phyloP scores from a whole-genome alignment of 345 rosid genomes.

The Firmiana major region DNA sequence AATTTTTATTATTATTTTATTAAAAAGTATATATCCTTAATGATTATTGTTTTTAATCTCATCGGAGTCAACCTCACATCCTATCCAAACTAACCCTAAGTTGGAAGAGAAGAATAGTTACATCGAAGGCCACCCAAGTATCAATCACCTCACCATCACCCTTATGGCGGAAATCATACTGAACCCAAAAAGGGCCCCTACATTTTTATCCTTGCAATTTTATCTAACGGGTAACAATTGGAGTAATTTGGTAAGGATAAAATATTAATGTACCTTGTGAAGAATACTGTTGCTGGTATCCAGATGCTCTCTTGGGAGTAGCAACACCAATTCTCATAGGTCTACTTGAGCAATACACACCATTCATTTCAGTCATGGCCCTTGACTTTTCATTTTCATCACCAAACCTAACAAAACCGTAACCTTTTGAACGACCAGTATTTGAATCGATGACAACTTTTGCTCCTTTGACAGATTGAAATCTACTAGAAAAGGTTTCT shows the following conservation, averaged over 20 bases:
- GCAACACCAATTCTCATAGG: conserved; percentile 90
- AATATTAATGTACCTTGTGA: conserved; percentile 62
- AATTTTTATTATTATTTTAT: no score
- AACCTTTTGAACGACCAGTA: conserved; percentile 89
- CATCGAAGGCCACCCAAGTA: background rate
- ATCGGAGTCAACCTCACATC: no score
- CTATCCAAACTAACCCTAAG: no score
- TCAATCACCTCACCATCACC: background rate
- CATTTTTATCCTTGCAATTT: background rate
- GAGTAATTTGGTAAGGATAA: conserved; percentile 2
- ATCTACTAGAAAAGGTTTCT: conserved; percentile 67
- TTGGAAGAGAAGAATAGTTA: background rate
- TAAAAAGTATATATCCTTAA: no score
- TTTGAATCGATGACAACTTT: conserved; percentile 89
- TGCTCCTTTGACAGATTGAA: conserved; percentile 86
- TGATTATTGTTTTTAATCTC: no score
- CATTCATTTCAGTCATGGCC: conserved; percentile 94
- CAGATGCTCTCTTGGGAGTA: conserved; percentile 82
- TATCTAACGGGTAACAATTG: background rate
- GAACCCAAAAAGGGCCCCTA: background rate
- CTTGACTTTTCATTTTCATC: conserved; percentile 88
- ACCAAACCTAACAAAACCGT: conserved; percentile 93
- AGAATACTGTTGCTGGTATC: conserved; percentile 80
- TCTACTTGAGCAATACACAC: conserved; percentile 76
- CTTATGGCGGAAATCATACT: background rate